Evolutionary conservation across 169 alveolate species (phyloP).

Genomic region (Plasmodium sp.): DNA sequence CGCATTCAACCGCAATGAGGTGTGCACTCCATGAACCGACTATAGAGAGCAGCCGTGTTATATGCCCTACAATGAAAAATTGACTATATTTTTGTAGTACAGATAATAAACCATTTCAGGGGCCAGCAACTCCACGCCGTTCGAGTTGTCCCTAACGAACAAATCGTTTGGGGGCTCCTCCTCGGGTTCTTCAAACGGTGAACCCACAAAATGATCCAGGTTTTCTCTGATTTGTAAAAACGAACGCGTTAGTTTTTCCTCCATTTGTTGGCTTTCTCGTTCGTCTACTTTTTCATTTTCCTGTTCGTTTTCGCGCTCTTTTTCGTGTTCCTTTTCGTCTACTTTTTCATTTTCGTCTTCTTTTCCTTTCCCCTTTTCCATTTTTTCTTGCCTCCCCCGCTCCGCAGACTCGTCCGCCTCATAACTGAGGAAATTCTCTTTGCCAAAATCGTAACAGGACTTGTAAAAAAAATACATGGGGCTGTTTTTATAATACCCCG

Average conservation of each 20-base stretch:
- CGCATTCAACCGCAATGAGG: neutral
- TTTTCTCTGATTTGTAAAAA: constrained; percentile 14
- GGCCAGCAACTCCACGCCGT: constrained; percentile 15
- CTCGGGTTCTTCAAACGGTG: neutral
- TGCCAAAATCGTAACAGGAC: constrained; percentile 20
- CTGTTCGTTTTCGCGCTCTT: neutral
- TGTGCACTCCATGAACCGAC: neutral
- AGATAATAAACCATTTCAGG: constrained; percentile 1
- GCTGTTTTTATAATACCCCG: constrained; percentile 57
- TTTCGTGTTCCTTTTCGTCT: neutral
- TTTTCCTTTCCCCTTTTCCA: neutral
- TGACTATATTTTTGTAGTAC: constrained; percentile 66
- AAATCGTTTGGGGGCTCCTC: neutral
- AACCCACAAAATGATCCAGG: neutral
- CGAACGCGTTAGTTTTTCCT: neutral
- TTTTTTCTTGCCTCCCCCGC: neutral
- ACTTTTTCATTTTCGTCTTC: neutral
- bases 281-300: neutral
- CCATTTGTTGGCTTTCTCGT: neutral
- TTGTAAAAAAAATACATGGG: constrained; percentile 72
- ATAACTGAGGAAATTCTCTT: constrained; percentile 17
- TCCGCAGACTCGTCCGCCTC: neutral
- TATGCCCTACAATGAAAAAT: constrained; percentile 26
- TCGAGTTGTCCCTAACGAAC: constrained; percentile 28
- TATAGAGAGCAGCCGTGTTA: neutral